Conservation (phyloP, 108 stramenopile genomes). For the Skeletonema grethae region DNA sequence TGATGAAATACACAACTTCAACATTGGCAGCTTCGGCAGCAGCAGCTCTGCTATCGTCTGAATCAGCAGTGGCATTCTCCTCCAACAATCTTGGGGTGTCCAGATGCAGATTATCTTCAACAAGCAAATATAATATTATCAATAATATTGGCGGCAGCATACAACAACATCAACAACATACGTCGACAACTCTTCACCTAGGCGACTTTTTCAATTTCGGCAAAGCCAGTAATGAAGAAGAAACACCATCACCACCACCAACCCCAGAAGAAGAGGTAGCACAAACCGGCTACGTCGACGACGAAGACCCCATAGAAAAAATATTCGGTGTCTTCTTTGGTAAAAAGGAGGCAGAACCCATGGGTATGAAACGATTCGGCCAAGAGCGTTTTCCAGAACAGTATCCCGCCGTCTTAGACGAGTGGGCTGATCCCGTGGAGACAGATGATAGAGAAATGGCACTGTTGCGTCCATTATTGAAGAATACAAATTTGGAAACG, state of each 20-base stretch:
- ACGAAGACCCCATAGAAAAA: slow-evolving; percentile 84
- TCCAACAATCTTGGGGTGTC: neutral
- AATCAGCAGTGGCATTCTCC: neutral
- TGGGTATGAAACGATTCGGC: slow-evolving; percentile 51
- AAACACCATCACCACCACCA: neutral
- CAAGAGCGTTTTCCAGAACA: slow-evolving; percentile 74
- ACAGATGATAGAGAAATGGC: slow-evolving; percentile 69
- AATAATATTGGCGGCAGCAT: neutral
- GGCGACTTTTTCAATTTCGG: slow-evolving; percentile 52
- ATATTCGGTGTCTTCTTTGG: slow-evolving; percentile 88
- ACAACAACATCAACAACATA: neutral
- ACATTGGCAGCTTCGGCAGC: neutral
- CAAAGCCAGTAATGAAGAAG: slow-evolving; percentile 20
- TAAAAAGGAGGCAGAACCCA: slow-evolving; percentile 68
- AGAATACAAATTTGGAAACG: slow-evolving; percentile 84
- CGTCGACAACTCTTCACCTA: slow-evolving; percentile 19
- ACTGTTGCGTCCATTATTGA: slow-evolving; percentile 69
- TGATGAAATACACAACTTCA: neutral
- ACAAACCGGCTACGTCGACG: slow-evolving; percentile 37
- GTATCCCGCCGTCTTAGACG: slow-evolving; percentile 73
- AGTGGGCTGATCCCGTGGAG: slow-evolving; percentile 77
- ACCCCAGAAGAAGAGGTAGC: slow-evolving; percentile 19
- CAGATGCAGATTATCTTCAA: neutral
- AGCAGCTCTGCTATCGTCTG: neutral
- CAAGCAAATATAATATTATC: neutral